Conservation (phyloP, 805 yeast genomes). For the Candida glaebosa region DNA sequence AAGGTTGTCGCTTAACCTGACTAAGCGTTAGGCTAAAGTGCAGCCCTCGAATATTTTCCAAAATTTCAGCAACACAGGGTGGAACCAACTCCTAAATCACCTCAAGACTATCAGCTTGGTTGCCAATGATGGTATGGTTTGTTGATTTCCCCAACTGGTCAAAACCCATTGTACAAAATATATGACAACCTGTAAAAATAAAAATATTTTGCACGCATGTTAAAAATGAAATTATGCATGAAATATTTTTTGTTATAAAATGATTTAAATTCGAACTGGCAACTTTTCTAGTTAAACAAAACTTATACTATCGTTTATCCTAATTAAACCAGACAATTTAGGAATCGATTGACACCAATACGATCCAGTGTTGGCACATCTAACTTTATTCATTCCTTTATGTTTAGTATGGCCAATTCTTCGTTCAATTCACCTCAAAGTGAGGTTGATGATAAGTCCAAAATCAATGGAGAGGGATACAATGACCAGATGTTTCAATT, state of each 20-base stretch:
- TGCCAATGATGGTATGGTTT: background rate
- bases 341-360: background rate
- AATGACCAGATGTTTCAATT: conserved; percentile 8
- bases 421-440: background rate
- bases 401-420: background rate
- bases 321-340: background rate
- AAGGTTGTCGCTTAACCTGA: too few species aligned
- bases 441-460: background rate
- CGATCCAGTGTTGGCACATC: background rate
- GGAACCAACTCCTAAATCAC: too few species aligned
- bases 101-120: background rate
- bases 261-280: background rate
- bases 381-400: background rate
- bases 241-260: background rate
- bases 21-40: too few species aligned
- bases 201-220: background rate
- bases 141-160: background rate
- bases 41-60: too few species aligned
- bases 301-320: background rate
- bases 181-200: background rate
- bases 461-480: background rate
- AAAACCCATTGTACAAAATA: background rate
- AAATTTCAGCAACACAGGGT: too few species aligned
- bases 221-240: background rate
- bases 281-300: background rate